phyloP scores from a whole-genome alignment of 2,329 filamentous ascomycete species.

The Xylariaceae sp. region DNA sequence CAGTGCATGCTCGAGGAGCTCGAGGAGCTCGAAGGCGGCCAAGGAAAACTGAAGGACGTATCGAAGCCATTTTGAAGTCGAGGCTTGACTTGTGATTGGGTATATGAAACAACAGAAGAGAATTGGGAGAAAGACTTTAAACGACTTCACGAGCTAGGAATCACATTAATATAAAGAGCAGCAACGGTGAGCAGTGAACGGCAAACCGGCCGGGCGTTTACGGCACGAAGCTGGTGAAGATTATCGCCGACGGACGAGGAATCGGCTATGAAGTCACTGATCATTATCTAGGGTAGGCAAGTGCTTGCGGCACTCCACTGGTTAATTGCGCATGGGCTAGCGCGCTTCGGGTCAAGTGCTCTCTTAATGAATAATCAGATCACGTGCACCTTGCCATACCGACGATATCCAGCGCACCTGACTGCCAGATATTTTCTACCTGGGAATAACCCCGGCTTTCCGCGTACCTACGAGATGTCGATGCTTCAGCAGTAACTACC shows the following conservation, averaged over 20 bases:
- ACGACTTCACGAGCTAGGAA: background rate
- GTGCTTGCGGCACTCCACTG: background rate
- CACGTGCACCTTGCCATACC: too few relatives aligned
- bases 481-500: background rate
- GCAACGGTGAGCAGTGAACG: background rate
- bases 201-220: constrained; percentile 14
- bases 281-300: background rate
- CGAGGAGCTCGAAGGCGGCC: constrained; percentile 22
- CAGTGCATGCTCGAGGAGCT: constrained; percentile 12
- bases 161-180: background rate
- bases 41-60: constrained; percentile 30
- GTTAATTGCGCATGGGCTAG: background rate
- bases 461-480: background rate
- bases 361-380: too few relatives aligned
- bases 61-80: constrained; percentile 30
- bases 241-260: background rate
- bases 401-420: too few relatives aligned
- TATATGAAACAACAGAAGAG: background rate
- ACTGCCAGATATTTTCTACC: background rate
- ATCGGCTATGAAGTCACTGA: constrained; percentile 11
- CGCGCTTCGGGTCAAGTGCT: background rate
- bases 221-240: constrained; percentile 14
- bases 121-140: background rate
- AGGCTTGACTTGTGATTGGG: constrained; percentile 6
- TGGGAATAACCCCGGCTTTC: background rate